A percentile compares a stretch with the other conserved stretches of the same genome.
phyloP scores from a whole-genome alignment of 2,329 filamentous ascomycete species.

The Beauveria bassiana region DNA sequence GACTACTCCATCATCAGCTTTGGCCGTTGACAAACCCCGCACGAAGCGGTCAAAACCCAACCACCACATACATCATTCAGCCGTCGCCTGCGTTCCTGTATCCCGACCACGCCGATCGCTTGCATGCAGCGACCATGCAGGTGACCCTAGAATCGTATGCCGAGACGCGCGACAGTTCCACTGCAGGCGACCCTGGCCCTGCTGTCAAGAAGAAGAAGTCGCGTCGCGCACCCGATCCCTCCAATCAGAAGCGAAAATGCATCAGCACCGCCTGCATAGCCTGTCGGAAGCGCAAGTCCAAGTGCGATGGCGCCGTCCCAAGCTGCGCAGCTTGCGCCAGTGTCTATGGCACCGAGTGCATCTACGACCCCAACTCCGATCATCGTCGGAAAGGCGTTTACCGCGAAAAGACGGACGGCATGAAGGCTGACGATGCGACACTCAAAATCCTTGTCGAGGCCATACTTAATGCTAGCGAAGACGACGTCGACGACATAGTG shows the following conservation, averaged over 20 bases:
- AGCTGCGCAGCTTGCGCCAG: constrained; percentile 94
- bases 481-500: constrained; percentile 76
- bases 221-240: constrained; percentile 39
- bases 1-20: neutral
- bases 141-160: neutral
- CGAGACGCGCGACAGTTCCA: constrained; percentile 1
- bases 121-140: constrained; percentile 9
- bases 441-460: constrained; percentile 89
- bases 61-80: neutral
- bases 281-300: constrained; percentile 71
- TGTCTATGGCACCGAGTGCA: constrained; percentile 82
- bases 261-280: constrained; percentile 81
- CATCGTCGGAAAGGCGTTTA: constrained; percentile 95
- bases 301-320: constrained; percentile 86
- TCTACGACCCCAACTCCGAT: constrained; percentile 95
- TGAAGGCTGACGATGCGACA: constrained; percentile 81
- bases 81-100: neutral
- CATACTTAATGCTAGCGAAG: constrained; percentile 83
- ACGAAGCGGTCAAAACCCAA: neutral
- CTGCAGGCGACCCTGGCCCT: constrained; percentile 6
- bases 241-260: constrained; percentile 61
- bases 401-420: constrained; percentile 81
- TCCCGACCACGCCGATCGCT: constrained; percentile 2
- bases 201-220: constrained; percentile 39
- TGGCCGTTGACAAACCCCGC: neutral